phyloP scores from a whole-genome alignment of 331 rosid genomes.

The Malus hybrid region DNA sequence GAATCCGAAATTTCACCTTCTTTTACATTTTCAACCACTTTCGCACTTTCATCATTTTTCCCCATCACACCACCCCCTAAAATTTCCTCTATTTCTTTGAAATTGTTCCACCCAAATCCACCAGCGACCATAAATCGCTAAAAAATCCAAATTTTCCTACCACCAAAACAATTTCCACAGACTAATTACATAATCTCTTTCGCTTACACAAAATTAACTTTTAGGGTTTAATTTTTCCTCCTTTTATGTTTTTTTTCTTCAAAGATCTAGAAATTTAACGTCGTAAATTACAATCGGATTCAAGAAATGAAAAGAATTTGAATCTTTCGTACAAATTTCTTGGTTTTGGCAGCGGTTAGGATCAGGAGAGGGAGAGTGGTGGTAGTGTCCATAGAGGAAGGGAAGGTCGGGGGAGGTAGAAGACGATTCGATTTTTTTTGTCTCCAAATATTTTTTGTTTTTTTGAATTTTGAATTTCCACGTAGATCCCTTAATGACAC shows the following conservation, averaged over 20 bases:
- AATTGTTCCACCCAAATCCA: conserved; percentile 26
- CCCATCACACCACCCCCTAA: conserved; percentile 37
- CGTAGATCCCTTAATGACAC: too few relatives aligned
- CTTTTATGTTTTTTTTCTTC: not conserved
- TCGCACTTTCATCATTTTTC: conserved; percentile 29
- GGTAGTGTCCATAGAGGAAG: too few relatives aligned
- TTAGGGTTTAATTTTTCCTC: conserved; percentile 11
- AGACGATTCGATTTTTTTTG: too few relatives aligned
- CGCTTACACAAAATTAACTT: not conserved
- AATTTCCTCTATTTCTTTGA: conserved; percentile 6
- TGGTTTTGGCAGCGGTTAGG: not conserved
- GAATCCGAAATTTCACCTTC: conserved; percentile 95
- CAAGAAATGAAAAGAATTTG: not conserved
- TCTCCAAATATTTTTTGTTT: too few relatives aligned
- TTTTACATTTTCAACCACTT: conserved; percentile 62
- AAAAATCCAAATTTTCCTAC: not conserved
- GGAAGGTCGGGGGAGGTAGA: too few relatives aligned
- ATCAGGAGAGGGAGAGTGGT: too few relatives aligned
- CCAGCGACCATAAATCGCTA: conserved; percentile 44
- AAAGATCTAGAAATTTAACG: conserved; percentile 15
- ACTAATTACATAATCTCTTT: not conserved
- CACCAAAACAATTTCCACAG: not conserved
- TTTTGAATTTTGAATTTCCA: too few relatives aligned
- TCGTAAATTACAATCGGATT: not conserved
- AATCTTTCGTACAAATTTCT: not conserved